Evolutionary conservation across 495 filamentous ascomycete species (phyloP).

Genomic region (Hypomontagnella submonticulosa): DNA sequence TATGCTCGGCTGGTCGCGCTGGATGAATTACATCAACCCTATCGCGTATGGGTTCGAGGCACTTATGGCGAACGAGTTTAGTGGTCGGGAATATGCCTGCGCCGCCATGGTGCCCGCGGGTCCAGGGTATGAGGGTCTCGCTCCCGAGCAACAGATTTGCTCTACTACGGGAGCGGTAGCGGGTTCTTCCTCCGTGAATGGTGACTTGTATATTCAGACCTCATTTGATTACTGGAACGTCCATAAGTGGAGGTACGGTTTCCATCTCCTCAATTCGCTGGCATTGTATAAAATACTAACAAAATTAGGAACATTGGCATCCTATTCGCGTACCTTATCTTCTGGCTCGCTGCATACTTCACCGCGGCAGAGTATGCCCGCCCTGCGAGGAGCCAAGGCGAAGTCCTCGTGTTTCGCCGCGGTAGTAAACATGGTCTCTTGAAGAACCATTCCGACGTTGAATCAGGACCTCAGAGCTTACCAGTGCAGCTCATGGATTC

Average conservation of each 20-base stretch:
- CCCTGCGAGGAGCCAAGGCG: slow-evolving; percentile 85
- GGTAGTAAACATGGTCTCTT: slow-evolving; percentile 68
- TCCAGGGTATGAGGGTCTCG: slow-evolving; percentile 59
- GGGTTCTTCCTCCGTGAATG: slow-evolving; percentile 64
- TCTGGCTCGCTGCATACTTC: slow-evolving; percentile 74
- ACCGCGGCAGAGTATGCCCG: slow-evolving; percentile 77
- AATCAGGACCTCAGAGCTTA: too few species aligned
- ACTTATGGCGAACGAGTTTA: slow-evolving; percentile 92
- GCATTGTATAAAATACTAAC: too few species aligned
- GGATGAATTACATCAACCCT: slow-evolving; percentile 89
- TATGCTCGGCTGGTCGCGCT: slow-evolving; percentile 87
- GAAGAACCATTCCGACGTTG: too few species aligned
- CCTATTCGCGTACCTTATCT: slow-evolving; percentile 76
- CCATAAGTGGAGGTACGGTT: slow-evolving; percentile 68
- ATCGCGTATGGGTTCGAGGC: slow-evolving; percentile 88
- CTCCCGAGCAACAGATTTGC: slow-evolving; percentile 63
- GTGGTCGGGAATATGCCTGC: slow-evolving; percentile 71
- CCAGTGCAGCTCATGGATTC: too few species aligned
- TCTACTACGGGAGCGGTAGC: slow-evolving; percentile 68
- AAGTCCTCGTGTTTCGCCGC: slow-evolving; percentile 86
- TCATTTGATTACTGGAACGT: slow-evolving; percentile 68
- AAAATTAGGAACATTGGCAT: slow-evolving; percentile 77
- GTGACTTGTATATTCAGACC: slow-evolving; percentile 74
- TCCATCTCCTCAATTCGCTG: too few species aligned
- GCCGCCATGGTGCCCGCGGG: slow-evolving; percentile 64